Evolutionary conservation across 2,329 filamentous ascomycete genomes (phyloP).

Genomic region (Ambrosiella cleistominuta): DNA sequence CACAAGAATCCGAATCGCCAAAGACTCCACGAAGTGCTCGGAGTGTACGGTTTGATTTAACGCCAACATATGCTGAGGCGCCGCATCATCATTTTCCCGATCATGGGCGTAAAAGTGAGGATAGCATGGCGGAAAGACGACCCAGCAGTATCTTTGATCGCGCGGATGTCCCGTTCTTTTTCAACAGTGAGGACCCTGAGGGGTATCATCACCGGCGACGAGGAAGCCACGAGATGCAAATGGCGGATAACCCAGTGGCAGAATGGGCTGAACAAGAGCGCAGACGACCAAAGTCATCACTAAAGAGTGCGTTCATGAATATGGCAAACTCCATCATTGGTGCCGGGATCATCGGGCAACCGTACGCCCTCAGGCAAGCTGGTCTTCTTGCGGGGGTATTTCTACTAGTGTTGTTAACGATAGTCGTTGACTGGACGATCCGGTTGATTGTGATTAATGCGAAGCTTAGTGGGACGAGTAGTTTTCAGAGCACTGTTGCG

Average conservation of each 20-base stretch:
- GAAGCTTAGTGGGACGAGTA: conserved; percentile 84
- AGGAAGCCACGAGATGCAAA: conserved; percentile 11
- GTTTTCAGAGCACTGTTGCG: conserved; percentile 90
- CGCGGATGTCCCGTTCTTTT: conserved; percentile 11
- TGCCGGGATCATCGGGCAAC: conserved; percentile 62
- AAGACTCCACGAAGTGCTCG: conserved; percentile 46
- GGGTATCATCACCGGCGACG: conserved; percentile 1
- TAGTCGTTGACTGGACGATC: conserved; percentile 93
- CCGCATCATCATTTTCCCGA: conserved; percentile 16
- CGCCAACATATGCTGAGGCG: conserved; percentile 26
- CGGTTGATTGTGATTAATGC: conserved; percentile 93
- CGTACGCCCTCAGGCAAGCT: conserved; percentile 89
- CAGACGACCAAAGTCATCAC: conserved; percentile 60
- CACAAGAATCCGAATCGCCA: conserved; percentile 13
- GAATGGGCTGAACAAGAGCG: conserved; percentile 36
- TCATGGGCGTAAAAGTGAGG: conserved; percentile 11
- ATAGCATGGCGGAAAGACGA: conserved; percentile 8
- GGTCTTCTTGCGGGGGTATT: conserved; percentile 66
- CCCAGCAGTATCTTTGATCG: conserved; percentile 12
- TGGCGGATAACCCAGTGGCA: conserved; percentile 12
- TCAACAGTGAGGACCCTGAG: conserved; percentile 9
- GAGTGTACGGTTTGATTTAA: conserved; percentile 56
- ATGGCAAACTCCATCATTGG: conserved; percentile 98
- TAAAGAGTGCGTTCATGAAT: conserved; percentile 92
- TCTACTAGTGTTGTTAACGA: conserved; percentile 60